Evolutionary conservation across 805 yeast genomes (phyloP).

Genomic region (Metschnikowia bowlesiae): DNA sequence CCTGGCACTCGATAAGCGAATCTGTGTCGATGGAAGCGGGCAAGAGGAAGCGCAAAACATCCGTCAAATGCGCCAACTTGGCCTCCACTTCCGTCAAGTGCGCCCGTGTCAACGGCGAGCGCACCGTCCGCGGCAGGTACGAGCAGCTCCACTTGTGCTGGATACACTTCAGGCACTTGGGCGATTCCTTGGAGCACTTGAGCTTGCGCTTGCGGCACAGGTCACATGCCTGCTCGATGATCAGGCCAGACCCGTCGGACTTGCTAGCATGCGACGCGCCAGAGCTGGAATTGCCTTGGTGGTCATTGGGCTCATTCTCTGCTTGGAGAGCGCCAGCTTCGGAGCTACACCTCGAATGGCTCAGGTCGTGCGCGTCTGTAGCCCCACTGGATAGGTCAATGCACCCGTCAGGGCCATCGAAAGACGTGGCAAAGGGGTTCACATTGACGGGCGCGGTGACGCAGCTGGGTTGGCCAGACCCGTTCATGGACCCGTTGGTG

Average conservation of each 20-base stretch:
- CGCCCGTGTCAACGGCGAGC: constrained; percentile 80
- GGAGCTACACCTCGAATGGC: too few relatives aligned
- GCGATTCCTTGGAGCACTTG: constrained; percentile 74
- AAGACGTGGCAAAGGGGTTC: too few relatives aligned
- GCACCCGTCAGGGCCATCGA: too few relatives aligned
- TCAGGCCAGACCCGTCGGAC: not conserved
- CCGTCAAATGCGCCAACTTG: constrained; percentile 27
- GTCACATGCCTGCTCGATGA: constrained; percentile 67
- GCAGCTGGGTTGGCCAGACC: too few relatives aligned
- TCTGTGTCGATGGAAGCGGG: constrained; percentile 23
- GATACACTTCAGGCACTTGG: constrained; percentile 70
- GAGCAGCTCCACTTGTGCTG: constrained; percentile 70
- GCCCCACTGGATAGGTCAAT: too few relatives aligned
- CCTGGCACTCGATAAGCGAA: constrained; percentile 15
- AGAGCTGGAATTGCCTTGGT: not conserved
- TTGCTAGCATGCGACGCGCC: not conserved
- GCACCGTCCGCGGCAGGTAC: constrained; percentile 71
- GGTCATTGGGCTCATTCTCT: too few relatives aligned
- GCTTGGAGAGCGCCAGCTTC: too few relatives aligned
- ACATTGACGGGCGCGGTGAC: too few relatives aligned
- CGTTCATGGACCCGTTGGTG: too few relatives aligned
- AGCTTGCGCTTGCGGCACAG: constrained; percentile 77
- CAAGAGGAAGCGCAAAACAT: constrained; percentile 29
- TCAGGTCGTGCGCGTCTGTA: too few relatives aligned
- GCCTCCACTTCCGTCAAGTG: constrained; percentile 74